Percentiles rank a stretch among this genome's conserved stretches.
These are phyloP conservation scores for Linum usitatissimum DNA, from an alignment of 345 rosid genomes.

Conservation along the genomic window DNA sequence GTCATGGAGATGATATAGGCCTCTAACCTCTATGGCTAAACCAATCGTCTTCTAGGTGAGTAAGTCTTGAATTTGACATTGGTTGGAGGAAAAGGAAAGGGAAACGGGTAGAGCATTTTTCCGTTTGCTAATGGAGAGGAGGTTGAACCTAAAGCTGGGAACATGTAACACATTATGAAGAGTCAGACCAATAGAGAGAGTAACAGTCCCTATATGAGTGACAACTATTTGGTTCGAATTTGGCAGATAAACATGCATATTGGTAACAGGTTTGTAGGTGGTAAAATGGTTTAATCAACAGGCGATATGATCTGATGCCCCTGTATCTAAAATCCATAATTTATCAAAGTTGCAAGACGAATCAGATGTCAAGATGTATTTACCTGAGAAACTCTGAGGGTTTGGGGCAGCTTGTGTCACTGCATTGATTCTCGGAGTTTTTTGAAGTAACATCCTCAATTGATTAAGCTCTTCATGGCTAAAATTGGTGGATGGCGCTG, in stretches of 20 bases:
- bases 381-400: too few species aligned
- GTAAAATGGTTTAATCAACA: not conserved
- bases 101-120: not conserved
- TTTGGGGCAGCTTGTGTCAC: too few species aligned
- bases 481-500: too few species aligned
- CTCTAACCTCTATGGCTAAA: not conserved
- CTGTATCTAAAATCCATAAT: not conserved
- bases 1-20: too few species aligned
- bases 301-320: not conserved
- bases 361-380: too few species aligned
- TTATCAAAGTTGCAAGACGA: too few species aligned
- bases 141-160: not conserved
- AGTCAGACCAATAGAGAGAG: not conserved
- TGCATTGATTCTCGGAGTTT: too few species aligned
- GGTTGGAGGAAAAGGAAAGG: not conserved
- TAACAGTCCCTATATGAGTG: not conserved
- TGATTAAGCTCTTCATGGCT: too few species aligned
- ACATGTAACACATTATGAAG: not conserved
- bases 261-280: not conserved
- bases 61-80: not conserved
- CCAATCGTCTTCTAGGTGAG: not conserved
- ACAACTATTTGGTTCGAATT: not conserved
- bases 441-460: too few species aligned
- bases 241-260: not conserved
- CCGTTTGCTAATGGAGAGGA: not conserved